Conservation (phyloP, 2,329 filamentous ascomycete genomes). For the Coniosporium tulheliwenetii region DNA sequence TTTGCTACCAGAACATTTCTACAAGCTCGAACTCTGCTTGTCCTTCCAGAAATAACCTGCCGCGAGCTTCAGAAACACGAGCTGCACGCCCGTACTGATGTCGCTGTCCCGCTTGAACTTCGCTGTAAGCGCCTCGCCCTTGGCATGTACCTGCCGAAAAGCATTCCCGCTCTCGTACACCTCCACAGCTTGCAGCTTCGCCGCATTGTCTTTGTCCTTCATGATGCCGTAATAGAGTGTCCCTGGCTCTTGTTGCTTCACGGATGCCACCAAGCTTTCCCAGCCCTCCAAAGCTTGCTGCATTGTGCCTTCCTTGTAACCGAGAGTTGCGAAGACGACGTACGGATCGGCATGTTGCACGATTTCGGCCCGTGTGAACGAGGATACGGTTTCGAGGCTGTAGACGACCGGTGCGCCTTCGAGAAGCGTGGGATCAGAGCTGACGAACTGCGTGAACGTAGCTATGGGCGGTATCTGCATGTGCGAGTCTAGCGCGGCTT, state of each 20-base stretch:
- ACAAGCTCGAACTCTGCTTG: no score
- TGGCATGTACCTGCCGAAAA: conserved; percentile 11
- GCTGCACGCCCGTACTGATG: conserved; percentile 5
- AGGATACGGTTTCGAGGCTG: conserved; percentile 4
- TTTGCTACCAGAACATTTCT: no score
- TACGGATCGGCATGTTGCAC: conserved; percentile 5
- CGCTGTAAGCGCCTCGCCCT: conserved; percentile 8
- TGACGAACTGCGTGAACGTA: conserved; percentile 6
- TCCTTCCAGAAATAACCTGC: conserved; percentile 7
- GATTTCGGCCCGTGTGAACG: conserved; percentile 6
- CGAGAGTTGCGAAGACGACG: conserved; percentile 9
- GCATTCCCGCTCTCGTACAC: conserved; percentile 9
- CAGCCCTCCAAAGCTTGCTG: conserved; percentile 8
- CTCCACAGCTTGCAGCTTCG: conserved; percentile 8
- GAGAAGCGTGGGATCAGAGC: conserved; percentile 5
- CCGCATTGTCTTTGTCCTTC: conserved; percentile 7
- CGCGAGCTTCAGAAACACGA: conserved; percentile 5
- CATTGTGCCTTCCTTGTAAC: conserved; percentile 9
- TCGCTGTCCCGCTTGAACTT: conserved; percentile 8
- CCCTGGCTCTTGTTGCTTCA: conserved; percentile 9
- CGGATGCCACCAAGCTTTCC: conserved; percentile 8
- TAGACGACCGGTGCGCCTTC: conserved; percentile 3
- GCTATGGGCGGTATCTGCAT: conserved; percentile 5
- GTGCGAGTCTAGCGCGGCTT: conserved; percentile 10
- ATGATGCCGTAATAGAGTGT: conserved; percentile 9